phyloP scores from a whole-genome alignment of 768 basidiomycete species.

The Cubamyces lactineus region DNA sequence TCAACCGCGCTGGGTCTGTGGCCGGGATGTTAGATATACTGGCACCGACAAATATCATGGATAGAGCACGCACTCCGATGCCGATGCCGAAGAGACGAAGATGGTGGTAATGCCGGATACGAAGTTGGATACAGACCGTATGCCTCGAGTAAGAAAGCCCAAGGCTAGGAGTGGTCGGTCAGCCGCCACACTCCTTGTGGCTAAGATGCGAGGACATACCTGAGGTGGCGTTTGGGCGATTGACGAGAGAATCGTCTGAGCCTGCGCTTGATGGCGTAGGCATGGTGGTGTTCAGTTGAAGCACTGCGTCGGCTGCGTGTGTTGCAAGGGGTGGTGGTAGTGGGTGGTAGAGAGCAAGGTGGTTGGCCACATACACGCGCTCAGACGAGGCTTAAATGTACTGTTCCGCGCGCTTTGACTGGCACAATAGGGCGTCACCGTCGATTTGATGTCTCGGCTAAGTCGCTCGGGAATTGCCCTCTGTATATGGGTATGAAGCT shows the following conservation, averaged over 20 bases:
- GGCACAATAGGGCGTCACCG: slow-evolving; percentile 9
- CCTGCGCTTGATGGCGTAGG: neutral
- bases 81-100: neutral
- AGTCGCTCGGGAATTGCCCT: neutral
- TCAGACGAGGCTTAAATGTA: neutral
- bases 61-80: neutral
- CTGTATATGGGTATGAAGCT: neutral
- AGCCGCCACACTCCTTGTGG: neutral
- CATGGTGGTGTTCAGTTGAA: neutral
- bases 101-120: slow-evolving; percentile 2
- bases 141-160: slow-evolving; percentile 18
- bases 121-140: slow-evolving; percentile 14
- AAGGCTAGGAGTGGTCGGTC: slow-evolving; percentile 1
- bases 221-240: slow-evolving; percentile 5
- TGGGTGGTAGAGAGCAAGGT: neutral
- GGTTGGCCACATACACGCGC: neutral
- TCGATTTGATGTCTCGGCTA: slow-evolving; percentile 15
- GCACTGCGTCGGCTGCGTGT: neutral
- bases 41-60: neutral
- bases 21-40: neutral
- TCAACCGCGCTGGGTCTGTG: neutral
- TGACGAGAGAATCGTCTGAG: neutral
- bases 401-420: slow-evolving; percentile 6
- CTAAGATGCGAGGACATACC: slow-evolving; percentile 6
- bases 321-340: neutral